Evolutionary conservation across 1,284 basidiomycete genomes (phyloP).

Genomic region (Spongiforma sp.): DNA sequence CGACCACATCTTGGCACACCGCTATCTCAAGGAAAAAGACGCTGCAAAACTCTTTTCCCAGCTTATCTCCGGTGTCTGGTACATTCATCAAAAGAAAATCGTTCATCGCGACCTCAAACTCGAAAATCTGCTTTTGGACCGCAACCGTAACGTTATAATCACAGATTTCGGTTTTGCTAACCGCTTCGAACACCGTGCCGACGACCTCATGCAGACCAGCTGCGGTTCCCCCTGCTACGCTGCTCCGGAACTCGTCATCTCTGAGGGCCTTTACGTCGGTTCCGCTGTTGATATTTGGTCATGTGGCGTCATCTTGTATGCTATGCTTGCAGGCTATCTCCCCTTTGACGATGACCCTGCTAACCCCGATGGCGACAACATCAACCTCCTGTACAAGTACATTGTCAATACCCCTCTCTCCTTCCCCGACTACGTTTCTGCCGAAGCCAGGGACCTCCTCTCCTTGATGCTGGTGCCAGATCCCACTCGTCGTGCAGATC

Average conservation of each 20-base stretch:
- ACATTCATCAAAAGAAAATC: slow-evolving; percentile 99
- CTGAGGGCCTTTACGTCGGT: slow-evolving; percentile 96
- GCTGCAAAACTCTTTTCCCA: slow-evolving; percentile 98
- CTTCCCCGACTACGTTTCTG: slow-evolving; percentile 92
- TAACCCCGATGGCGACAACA: slow-evolving; percentile 99
- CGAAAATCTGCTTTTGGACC: slow-evolving; percentile 97
- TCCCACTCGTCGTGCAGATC: slow-evolving; percentile 74
- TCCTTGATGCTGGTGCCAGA: slow-evolving; percentile 90
- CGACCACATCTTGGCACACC: slow-evolving; percentile 98
- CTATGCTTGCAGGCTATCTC: slow-evolving; percentile 98
- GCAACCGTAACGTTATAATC: slow-evolving; percentile 98
- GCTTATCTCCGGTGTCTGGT: slow-evolving; percentile 98
- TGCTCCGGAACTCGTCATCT: slow-evolving; percentile 98
- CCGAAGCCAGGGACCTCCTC: slow-evolving; percentile 76
- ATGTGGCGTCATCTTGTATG: slow-evolving; percentile 98
- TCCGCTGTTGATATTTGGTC: slow-evolving; percentile 99
- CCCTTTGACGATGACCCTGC: slow-evolving; percentile 99
- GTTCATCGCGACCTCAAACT: slow-evolving; percentile 99
- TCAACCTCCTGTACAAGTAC: slow-evolving; percentile 99
- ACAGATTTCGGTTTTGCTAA: slow-evolving; percentile 99
- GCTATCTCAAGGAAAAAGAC: slow-evolving; percentile 95
- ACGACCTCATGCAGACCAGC: slow-evolving; percentile 98
- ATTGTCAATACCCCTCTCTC: slow-evolving; percentile 96
- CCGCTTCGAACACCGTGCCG: slow-evolving; percentile 88
- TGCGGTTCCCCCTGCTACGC: slow-evolving; percentile 99